Conservation (phyloP, 2,329 filamentous ascomycete species). For the Penicillium sp. region DNA sequence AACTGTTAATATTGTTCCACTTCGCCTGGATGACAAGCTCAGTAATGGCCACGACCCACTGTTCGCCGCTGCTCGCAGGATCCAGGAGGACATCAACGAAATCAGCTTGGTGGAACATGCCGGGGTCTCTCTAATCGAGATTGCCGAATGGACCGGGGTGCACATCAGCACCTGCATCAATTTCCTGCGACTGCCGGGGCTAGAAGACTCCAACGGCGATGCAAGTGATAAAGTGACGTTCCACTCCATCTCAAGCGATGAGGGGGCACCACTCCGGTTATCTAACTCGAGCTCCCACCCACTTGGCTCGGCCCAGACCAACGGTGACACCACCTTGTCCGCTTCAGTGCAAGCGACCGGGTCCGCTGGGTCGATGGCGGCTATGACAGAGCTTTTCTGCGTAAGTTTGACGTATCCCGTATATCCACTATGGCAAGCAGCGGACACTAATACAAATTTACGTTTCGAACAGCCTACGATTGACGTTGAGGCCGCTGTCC, state of each 20-base stretch:
- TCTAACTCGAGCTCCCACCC: background rate
- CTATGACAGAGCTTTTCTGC: constrained; percentile 14
- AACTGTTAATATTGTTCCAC: constrained; percentile 76
- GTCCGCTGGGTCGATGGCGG: constrained; percentile 11
- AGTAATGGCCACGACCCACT: constrained; percentile 36
- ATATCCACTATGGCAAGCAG: constrained; percentile 6
- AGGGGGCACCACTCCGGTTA: constrained; percentile 7
- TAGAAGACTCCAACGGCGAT: constrained; percentile 14
- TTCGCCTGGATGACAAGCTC: constrained; percentile 54
- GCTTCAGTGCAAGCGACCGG: constrained; percentile 4
- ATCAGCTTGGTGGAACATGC: constrained; percentile 61
- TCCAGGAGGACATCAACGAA: constrained; percentile 68
- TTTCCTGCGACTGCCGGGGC: constrained; percentile 64
- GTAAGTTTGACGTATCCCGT: constrained; percentile 19
- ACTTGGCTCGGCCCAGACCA: constrained; percentile 3
- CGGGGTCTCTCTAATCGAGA: constrained; percentile 67
- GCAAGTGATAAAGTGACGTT: constrained; percentile 5
- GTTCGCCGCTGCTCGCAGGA: constrained; percentile 55
- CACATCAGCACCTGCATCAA: constrained; percentile 76
- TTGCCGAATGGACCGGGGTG: constrained; percentile 73
- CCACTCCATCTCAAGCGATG: constrained; percentile 13
- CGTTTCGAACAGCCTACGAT: constrained; percentile 24
- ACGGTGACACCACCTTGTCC: constrained; percentile 14
- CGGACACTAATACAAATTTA: constrained; percentile 17
- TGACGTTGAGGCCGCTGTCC: constrained; percentile 27